Percentiles rank a stretch among this genome's conserved stretches.
Evolutionary conservation across 768 basidiomycete species (phyloP).

Genomic region (Rhizopogon vesiculosus): DNA sequence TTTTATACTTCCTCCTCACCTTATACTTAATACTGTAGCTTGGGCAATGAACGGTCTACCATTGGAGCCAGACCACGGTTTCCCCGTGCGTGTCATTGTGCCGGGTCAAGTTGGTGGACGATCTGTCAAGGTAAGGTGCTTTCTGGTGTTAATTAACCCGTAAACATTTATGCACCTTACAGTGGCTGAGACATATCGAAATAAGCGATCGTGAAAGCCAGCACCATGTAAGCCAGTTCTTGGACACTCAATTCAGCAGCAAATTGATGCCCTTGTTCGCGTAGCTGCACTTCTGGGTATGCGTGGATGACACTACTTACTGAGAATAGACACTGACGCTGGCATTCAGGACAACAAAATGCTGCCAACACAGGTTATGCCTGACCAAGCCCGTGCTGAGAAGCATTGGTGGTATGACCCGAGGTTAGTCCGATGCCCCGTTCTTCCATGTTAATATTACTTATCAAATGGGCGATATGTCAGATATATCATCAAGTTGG

Average conservation of each 20-base stretch:
- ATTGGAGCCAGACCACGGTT: constrained; percentile 61
- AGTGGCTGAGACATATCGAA: constrained; percentile 58
- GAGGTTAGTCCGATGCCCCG: constrained; percentile 20
- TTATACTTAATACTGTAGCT: constrained; percentile 11
- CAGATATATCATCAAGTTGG: constrained; percentile 31
- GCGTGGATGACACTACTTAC: background rate
- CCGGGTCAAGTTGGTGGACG: constrained; percentile 62
- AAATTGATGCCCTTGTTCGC: background rate
- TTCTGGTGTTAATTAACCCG: background rate
- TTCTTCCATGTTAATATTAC: background rate
- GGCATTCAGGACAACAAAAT: constrained; percentile 49
- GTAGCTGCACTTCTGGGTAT: constrained; percentile 33
- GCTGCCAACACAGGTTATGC: constrained; percentile 46
- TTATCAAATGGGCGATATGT: background rate
- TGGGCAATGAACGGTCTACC: constrained; percentile 61
- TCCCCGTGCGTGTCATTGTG: constrained; percentile 57
- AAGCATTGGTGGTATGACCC: constrained; percentile 54
- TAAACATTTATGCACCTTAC: background rate
- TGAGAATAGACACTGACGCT: background rate
- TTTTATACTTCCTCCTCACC: background rate
- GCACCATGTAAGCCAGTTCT: constrained; percentile 38
- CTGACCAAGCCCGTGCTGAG: constrained; percentile 48
- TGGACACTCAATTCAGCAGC: background rate
- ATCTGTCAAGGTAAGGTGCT: constrained; percentile 33
- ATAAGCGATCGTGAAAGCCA: constrained; percentile 45